Conservation (phyloP, 1,284 basidiomycete genomes). For the Cystobasidiaceae sp. region DNA sequence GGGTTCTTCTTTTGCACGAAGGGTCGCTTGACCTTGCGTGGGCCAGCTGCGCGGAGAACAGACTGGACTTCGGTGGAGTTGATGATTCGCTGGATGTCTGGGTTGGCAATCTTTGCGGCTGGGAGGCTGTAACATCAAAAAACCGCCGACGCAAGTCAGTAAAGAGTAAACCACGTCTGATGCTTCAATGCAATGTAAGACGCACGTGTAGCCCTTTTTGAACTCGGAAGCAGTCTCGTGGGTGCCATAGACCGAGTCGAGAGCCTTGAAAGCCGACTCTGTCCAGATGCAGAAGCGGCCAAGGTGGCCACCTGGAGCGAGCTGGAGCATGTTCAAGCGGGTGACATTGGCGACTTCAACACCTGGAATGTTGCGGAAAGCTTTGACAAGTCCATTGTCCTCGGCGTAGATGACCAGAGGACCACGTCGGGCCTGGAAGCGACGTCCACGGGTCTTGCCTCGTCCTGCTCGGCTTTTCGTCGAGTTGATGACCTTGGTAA, state of each 20-base stretch:
- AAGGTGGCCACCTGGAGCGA: constrained; percentile 98
- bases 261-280: constrained; percentile 82
- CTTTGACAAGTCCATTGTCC: constrained; percentile 95
- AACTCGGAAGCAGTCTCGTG: constrained; percentile 73
- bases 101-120: constrained; percentile 91
- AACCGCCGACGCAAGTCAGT: too few relatives aligned
- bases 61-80: constrained; percentile 97
- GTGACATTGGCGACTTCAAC: constrained; percentile 95
- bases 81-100: constrained; percentile 92
- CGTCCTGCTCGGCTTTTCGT: constrained; percentile 95
- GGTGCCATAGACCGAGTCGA: constrained; percentile 93
- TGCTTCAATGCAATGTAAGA: constrained; percentile 36
- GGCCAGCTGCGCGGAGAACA: constrained; percentile 73
- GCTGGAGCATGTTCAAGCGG: constrained; percentile 94
- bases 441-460: constrained; percentile 95
- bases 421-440: constrained; percentile 94
- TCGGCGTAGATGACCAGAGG: constrained; percentile 97
- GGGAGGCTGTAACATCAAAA: constrained; percentile 68
- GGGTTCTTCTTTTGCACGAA: constrained; percentile 99
- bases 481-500: constrained; percentile 95
- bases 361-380: constrained; percentile 98
- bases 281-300: constrained; percentile 99
- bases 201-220: constrained; percentile 91
- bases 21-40: constrained; percentile 78
- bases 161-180: too few relatives aligned